These are phyloP conservation scores for Lichtheimia corymbifera DNA, from an alignment of 371 early-diverging fungal species.

Conservation along the genomic window DNA sequence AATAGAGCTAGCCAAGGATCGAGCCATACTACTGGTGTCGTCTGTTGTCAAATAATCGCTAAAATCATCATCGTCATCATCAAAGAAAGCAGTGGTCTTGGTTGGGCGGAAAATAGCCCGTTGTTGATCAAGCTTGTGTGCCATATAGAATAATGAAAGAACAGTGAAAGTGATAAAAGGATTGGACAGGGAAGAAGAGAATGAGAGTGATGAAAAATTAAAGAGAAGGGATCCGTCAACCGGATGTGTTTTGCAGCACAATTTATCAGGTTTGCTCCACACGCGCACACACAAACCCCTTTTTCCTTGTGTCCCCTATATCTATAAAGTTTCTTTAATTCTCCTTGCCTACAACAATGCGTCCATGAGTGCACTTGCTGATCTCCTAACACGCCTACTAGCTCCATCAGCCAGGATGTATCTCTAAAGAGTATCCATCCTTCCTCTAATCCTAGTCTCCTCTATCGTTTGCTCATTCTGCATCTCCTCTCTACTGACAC, in stretches of 20 bases:
- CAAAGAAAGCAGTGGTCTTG: slow-evolving; percentile 22
- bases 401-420: too few relatives aligned
- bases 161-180: neutral
- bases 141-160: slow-evolving; percentile 10
- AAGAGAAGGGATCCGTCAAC: neutral
- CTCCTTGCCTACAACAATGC: slow-evolving; percentile 14
- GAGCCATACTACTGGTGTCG: slow-evolving; percentile 11
- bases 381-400: too few relatives aligned
- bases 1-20: slow-evolving; percentile 3
- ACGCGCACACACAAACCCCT: neutral
- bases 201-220: slow-evolving; percentile 5
- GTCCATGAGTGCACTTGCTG: neutral
- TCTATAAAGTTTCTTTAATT: slow-evolving; percentile 4
- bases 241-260: neutral
- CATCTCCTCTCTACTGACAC: too few relatives aligned
- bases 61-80: slow-evolving; percentile 23
- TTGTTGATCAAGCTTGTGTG: slow-evolving; percentile 21
- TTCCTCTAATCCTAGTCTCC: too few relatives aligned
- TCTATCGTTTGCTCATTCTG: too few relatives aligned
- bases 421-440: too few relatives aligned
- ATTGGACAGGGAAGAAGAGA: slow-evolving; percentile 7
- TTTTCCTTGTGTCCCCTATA: slow-evolving; percentile 11
- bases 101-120: slow-evolving; percentile 14
- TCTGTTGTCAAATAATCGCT: slow-evolving; percentile 14
- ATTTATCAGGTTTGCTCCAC: too few relatives aligned